These are phyloP conservation scores for Calonectria hongkongensis DNA, from an alignment of 2,329 filamentous ascomycete genomes.

Conservation along the genomic window DNA sequence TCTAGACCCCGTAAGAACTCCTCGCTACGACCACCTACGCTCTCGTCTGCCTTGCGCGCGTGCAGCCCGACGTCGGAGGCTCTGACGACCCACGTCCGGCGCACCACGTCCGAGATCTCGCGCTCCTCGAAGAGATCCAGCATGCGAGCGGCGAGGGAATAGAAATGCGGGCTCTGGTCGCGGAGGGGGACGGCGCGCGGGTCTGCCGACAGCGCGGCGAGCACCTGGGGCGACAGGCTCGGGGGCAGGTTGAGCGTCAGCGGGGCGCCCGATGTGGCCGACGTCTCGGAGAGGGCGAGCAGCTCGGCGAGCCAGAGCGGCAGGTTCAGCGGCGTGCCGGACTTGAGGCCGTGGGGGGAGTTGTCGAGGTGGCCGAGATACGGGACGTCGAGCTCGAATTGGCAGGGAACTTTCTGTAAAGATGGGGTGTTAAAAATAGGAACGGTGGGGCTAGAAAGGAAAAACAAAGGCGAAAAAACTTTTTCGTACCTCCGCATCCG, in stretches of 20 bases:
- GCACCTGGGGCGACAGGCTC: slow-evolving; percentile 84
- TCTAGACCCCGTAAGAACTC: slow-evolving; percentile 93
- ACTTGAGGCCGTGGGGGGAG: slow-evolving; percentile 84
- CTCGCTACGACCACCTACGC: slow-evolving; percentile 74
- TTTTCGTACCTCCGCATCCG: slow-evolving; percentile 82
- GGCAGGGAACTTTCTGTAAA: slow-evolving; percentile 91
- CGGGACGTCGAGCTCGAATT: slow-evolving; percentile 92
- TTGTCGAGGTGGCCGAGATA: slow-evolving; percentile 93
- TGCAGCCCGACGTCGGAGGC: slow-evolving; percentile 91
- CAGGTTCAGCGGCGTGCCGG: slow-evolving; percentile 86
- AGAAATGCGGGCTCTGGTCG: slow-evolving; percentile 90
- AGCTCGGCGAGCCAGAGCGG: slow-evolving; percentile 97
- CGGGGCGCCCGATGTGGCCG: slow-evolving; percentile 72
- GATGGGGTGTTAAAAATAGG: no score
- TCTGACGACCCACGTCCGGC: slow-evolving; percentile 86
- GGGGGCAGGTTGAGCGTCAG: slow-evolving; percentile 88
- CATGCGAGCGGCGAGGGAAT: slow-evolving; percentile 88
- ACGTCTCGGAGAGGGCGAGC: slow-evolving; percentile 82
- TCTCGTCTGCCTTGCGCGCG: slow-evolving; percentile 87
- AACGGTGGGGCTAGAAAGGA: neutral
- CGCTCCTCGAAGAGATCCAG: slow-evolving; percentile 91
- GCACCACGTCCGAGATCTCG: slow-evolving; percentile 83
- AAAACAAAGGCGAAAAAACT: neutral
- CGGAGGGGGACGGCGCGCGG: slow-evolving; percentile 89
- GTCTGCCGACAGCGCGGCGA: slow-evolving; percentile 94